Percentiles rank a stretch among this genome's conserved stretches.
phyloP scores from a whole-genome alignment of 352 stramenopile species.

The Globisporangium canariense region DNA sequence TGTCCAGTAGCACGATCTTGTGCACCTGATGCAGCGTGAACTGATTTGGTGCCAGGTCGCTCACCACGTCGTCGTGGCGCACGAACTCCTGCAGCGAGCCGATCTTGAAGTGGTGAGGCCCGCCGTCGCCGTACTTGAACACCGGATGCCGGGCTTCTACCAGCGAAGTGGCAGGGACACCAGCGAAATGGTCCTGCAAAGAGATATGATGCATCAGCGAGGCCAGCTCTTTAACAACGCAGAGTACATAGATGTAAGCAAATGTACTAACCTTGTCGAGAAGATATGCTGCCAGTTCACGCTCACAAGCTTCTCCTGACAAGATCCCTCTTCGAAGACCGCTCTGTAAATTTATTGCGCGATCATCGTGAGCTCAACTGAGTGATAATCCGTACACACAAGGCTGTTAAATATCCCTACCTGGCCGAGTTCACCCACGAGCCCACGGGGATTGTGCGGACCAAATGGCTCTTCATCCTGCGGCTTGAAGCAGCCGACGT shows the following conservation, averaged over 20 bases:
- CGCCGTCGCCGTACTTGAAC: slow-evolving; percentile 66
- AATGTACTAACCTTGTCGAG: slow-evolving; percentile 77
- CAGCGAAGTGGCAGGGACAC: slow-evolving; percentile 72
- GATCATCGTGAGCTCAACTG: neutral
- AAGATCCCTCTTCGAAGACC: slow-evolving; percentile 90
- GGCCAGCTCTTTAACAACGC: too few species aligned
- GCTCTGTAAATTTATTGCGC: slow-evolving; percentile 29
- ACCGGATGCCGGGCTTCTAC: slow-evolving; percentile 72
- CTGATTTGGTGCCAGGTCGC: slow-evolving; percentile 90
- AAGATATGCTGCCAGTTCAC: slow-evolving; percentile 97
- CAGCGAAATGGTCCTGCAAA: slow-evolving; percentile 79
- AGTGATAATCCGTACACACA: neutral
- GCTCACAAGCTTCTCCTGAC: slow-evolving; percentile 95
- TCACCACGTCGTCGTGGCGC: slow-evolving; percentile 92
- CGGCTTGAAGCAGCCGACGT: slow-evolving; percentile 97
- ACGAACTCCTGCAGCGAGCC: slow-evolving; percentile 98
- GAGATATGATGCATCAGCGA: neutral
- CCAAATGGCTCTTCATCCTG: slow-evolving; percentile 98
- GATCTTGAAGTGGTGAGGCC: slow-evolving; percentile 86
- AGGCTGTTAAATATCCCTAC: slow-evolving; percentile 19
- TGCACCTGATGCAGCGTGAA: slow-evolving; percentile 93
- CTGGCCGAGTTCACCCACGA: slow-evolving; percentile 80
- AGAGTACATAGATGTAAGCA: too few species aligned
- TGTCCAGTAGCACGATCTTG: slow-evolving; percentile 98
- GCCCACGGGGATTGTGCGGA: slow-evolving; percentile 95